Evolutionary conservation across 352 stramenopile genomes (phyloP).

Genomic region (Globisporangium orthogonon): DNA sequence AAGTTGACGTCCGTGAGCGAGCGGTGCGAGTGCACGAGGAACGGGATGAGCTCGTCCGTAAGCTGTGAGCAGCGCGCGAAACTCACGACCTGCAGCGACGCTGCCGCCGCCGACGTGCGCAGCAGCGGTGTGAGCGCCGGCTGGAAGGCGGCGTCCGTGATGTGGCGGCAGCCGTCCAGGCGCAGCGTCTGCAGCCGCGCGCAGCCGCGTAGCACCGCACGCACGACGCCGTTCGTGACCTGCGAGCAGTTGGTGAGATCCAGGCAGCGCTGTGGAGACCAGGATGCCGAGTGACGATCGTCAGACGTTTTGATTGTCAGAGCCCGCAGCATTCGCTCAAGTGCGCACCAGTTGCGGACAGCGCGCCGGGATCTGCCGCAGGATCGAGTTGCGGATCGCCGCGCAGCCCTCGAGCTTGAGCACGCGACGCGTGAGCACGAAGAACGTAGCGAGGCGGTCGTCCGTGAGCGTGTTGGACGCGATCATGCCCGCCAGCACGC

Average conservation of each 20-base stretch:
- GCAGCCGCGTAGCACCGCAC: constrained; percentile 73
- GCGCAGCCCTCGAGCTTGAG: constrained; percentile 67
- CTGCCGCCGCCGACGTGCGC: constrained; percentile 66
- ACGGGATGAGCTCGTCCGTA: constrained; percentile 67
- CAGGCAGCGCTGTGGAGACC: constrained; percentile 48
- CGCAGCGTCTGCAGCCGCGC: constrained; percentile 66
- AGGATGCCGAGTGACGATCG: background rate
- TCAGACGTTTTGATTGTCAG: background rate
- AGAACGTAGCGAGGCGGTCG: constrained; percentile 78
- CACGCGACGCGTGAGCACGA: constrained; percentile 66
- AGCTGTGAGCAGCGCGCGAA: constrained; percentile 81
- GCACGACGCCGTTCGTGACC: constrained; percentile 84
- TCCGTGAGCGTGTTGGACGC: constrained; percentile 68
- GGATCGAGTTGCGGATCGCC: constrained; percentile 79
- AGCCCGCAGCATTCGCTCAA: too few species aligned
- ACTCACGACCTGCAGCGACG: constrained; percentile 70
- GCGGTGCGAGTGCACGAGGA: constrained; percentile 70
- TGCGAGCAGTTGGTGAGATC: constrained; percentile 83
- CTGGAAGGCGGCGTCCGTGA: constrained; percentile 85
- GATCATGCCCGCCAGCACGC: constrained; percentile 65
- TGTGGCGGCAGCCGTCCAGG: constrained; percentile 81
- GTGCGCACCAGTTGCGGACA: constrained; percentile 67
- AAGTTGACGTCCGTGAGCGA: constrained; percentile 77
- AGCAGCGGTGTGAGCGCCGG: constrained; percentile 70
- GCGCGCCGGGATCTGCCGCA: constrained; percentile 81